Evolutionary conservation across 2,329 filamentous ascomycete species (phyloP).

Genomic region (Diplodia corticola): DNA sequence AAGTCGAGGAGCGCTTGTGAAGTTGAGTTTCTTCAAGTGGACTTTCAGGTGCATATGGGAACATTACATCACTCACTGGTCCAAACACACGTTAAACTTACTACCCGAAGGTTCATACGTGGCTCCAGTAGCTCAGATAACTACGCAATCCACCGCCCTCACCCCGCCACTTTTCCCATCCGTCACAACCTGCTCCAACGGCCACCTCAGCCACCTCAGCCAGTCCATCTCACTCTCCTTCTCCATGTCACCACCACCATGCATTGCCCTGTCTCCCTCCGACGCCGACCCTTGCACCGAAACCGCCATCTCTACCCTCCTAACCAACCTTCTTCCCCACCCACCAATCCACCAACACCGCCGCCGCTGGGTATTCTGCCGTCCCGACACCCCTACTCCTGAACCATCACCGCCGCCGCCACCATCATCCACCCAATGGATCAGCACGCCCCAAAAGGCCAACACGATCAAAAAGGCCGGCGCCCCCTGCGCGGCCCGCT

Average conservation of each 20-base stretch:
- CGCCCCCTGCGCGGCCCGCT: neutral
- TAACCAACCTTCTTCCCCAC: constrained; percentile 20
- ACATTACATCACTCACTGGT: neutral
- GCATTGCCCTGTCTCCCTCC: neutral
- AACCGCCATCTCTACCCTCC: constrained; percentile 3
- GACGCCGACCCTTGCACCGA: neutral
- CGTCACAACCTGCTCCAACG: constrained; percentile 17
- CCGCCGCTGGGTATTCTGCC: neutral
- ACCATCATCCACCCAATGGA: constrained; percentile 3
- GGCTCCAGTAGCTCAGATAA: neutral
- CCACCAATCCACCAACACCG: constrained; percentile 15
- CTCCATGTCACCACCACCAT: neutral
- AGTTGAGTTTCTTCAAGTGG: neutral
- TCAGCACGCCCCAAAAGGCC: constrained; percentile 16
- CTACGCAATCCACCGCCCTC: constrained; percentile 2
- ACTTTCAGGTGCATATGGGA: neutral
- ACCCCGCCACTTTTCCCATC: neutral
- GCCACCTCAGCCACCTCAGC: constrained; percentile 23
- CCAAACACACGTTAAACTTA: neutral
- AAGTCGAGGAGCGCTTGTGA: neutral
- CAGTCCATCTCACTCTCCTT: neutral
- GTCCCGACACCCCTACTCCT: neutral
- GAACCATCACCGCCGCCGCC: too few species aligned
- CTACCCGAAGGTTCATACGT: neutral
- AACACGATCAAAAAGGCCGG: constrained; percentile 14